Evolutionary conservation across 1,284 basidiomycete species (phyloP), one percentile per base, ranked within the genome.

Genomic region (Apiotrichum mycotoxinovorans): DNA sequence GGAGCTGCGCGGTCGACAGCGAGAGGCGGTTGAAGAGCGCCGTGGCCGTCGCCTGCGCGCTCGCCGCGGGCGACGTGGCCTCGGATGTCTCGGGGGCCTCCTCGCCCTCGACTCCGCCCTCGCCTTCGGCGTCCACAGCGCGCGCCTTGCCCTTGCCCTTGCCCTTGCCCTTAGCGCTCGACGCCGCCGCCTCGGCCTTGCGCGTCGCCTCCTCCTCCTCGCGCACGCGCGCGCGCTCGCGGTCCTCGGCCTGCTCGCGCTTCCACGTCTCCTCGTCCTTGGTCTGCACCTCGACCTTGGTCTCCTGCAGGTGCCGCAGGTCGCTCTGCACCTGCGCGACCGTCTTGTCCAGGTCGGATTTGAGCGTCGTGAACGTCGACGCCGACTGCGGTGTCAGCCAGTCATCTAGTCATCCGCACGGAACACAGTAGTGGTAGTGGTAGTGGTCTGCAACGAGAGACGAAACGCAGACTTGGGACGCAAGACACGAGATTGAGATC

Each of bases 281-380:
- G 38, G 64, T 57, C 9, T 67, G 64, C 8, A 76, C 70, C 51
- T 76, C 75, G 18, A 75, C 69, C 48, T 73, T 76, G 56, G 65
- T 69, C 18, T 62, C 74, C 53, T 62, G 72, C 15, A 72, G 73
- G 33, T 68, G 72, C 51, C 79, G 84, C 49, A 91, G 71, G 73
- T 90, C 89, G 59, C 84, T 85, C 79, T 93, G 89, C 34, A 89
- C 89, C 70, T 92, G 89, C 4, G 82, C 78, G 51, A 91, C 87
- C 30, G 87, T 89, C 46, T 85, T 83, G 34, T 84, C 80, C 37
- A 92, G 67, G 73, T 93, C 91, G 66, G 88, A 88, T 55, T 86
- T 84, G 9, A 90, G 87, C 44, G 80, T 80, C 61, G 87, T 81
- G 23, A 93, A 71, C 2, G 84, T 88, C 34, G 77, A 82, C 72